Evolutionary conservation across 1,139 yeast species (phyloP).

Genomic region (Suhomyces guaymorum): DNA sequence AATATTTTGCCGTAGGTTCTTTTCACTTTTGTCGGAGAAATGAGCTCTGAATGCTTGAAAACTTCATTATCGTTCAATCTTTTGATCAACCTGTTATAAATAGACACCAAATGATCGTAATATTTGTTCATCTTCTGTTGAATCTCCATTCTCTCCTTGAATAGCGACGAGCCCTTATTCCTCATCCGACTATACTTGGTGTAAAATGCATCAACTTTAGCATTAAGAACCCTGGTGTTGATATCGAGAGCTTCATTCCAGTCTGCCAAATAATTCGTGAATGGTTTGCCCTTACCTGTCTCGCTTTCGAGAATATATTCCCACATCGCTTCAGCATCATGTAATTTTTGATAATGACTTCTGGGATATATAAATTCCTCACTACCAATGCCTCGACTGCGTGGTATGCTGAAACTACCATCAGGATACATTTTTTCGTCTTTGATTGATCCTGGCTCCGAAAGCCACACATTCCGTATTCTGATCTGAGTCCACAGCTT

Average conservation of each 20-base stretch:
- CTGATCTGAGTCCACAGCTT: constrained; percentile 28
- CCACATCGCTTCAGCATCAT: constrained; percentile 38
- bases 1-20: background rate
- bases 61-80: constrained; percentile 23
- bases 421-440: constrained; percentile 21
- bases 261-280: background rate
- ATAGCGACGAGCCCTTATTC: constrained; percentile 17
- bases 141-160: constrained; percentile 18
- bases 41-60: constrained; percentile 39
- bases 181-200: constrained; percentile 21
- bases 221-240: constrained; percentile 20
- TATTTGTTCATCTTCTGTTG: constrained; percentile 29
- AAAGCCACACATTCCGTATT: constrained; percentile 32
- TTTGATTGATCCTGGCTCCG: constrained; percentile 12
- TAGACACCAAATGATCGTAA: constrained; percentile 23
- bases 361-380: constrained; percentile 33
- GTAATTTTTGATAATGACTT: constrained; percentile 29
- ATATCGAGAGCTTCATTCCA: constrained; percentile 31
- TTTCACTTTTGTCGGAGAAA: constrained; percentile 17
- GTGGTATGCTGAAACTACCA: constrained; percentile 31
- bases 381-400: constrained; percentile 31
- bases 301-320: constrained; percentile 26
- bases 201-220: constrained; percentile 17
- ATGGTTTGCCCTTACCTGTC: background rate
- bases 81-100: constrained; percentile 19